phyloP scores from a whole-genome alignment of 169 alveolate genomes.

The Cytauxzoon felis region DNA sequence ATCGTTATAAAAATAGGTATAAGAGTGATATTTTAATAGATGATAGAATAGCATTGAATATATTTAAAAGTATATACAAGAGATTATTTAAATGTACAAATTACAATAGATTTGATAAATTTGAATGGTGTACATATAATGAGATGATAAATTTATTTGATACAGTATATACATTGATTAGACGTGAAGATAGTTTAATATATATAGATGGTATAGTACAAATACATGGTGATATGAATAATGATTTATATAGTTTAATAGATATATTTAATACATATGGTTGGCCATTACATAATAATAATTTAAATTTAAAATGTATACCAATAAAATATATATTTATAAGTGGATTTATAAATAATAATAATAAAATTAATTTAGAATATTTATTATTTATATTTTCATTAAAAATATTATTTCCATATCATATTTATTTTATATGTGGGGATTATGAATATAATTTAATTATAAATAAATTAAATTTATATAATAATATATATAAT shows the following conservation, averaged over 20 bases:
- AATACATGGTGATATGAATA: constrained; percentile 64
- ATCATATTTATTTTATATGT: constrained; percentile 40
- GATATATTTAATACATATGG: constrained; percentile 67
- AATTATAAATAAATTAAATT: constrained; percentile 21
- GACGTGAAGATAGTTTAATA: constrained; percentile 56
- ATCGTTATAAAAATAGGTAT: constrained; percentile 25
- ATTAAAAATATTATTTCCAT: constrained; percentile 56
- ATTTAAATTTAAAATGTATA: neutral
- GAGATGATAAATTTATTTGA: constrained; percentile 68
- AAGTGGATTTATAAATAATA: constrained; percentile 39
- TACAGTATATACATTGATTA: constrained; percentile 49
- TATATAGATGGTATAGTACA: constrained; percentile 51
- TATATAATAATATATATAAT: constrained; percentile 36
- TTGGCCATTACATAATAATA: constrained; percentile 69
- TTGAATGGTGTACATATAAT: constrained; percentile 61
- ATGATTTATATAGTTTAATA: constrained; percentile 45
- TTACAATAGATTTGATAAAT: constrained; percentile 7
- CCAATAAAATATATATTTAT: constrained; percentile 19
- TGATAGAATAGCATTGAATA: constrained; percentile 53
- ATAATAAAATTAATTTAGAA: constrained; percentile 29
- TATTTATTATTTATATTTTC: constrained; percentile 35
- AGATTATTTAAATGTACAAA: constrained; percentile 25
- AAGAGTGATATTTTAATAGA: constrained; percentile 37
- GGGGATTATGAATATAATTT: constrained; percentile 23
- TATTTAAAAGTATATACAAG: constrained; percentile 49